These are phyloP conservation scores for Hyphodiscus hymeniophilus DNA, from an alignment of 495 filamentous ascomycete species.

Conservation along the genomic window DNA sequence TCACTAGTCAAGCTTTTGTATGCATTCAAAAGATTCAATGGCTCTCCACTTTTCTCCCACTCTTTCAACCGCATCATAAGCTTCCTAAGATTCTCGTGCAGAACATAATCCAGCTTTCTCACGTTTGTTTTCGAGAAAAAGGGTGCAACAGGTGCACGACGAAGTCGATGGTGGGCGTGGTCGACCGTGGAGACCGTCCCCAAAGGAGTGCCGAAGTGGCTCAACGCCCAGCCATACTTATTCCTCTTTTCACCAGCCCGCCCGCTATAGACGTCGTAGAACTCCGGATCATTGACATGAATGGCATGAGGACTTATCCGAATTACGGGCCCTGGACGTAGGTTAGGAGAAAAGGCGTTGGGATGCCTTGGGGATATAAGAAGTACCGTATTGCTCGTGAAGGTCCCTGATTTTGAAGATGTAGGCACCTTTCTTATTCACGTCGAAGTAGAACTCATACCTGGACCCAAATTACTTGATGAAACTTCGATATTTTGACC, in stretches of 20 bases:
- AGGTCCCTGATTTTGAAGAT: conserved; percentile 20
- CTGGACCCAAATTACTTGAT: conserved; percentile 22
- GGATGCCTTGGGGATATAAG: neutral
- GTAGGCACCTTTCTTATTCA: conserved; percentile 13
- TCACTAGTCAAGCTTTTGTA: neutral
- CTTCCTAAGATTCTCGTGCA: conserved; percentile 33
- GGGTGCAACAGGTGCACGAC: conserved; percentile 28
- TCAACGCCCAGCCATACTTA: conserved; percentile 5
- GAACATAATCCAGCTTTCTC: conserved; percentile 29
- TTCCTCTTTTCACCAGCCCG: conserved; percentile 11
- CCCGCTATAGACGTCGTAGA: conserved; percentile 34
- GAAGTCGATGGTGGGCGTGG: conserved; percentile 33
- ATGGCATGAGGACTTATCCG: conserved; percentile 21
- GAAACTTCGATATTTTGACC: neutral
- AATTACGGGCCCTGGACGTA: conserved; percentile 19
- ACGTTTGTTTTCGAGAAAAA: conserved; percentile 44
- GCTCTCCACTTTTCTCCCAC: neutral
- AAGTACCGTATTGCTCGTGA: conserved; percentile 29
- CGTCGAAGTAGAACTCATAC: conserved; percentile 21
- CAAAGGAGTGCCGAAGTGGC: neutral
- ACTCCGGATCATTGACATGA: conserved; percentile 44
- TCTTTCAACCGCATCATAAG: conserved; percentile 19
- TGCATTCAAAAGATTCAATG: neutral
- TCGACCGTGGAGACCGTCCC: conserved; percentile 36
- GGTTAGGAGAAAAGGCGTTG: too few species aligned